Base-by-base conservation (phyloP, 208 protist species). In the Leishmania tropica region DNA sequence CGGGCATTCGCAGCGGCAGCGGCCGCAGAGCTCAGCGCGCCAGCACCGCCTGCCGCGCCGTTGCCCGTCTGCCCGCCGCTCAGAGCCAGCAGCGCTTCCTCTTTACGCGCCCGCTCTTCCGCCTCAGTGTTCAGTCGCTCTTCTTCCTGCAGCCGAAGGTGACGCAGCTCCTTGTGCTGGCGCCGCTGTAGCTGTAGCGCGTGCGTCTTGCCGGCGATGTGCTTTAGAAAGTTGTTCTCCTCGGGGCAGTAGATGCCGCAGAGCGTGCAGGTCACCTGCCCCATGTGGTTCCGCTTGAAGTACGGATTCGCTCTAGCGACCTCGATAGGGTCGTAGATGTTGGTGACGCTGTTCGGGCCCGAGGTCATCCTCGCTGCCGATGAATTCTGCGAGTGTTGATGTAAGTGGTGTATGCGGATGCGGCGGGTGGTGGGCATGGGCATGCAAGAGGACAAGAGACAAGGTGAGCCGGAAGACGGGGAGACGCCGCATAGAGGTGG, bases 281-380 rank as follows among this genome's bases (percentile, higher is more conserved):
- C 94, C 76, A 97, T 87, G 86, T 97, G 93, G 77, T 97, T 97
- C 19, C 90, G 84, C 81, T 95, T 95, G 78, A 93, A 96, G 83
- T 96, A 96, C 21, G 88, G 88, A 75, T 89, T 89, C 17, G 79
- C 78, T 5, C 85, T 60, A 31, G 94, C 94, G 72, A 89, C 78
- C 62, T 89, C 83, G 37, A 86, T 80, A 17, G 94, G 91, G 79
- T 94, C 88, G 76, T 89, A 91, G 62, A 92, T 84, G 84, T 90
- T 94, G 31, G 65, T 42, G 56, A 54, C 71, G 54, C 51, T 56
- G 0, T 70, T 35, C 2, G 73, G 28, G 19, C 60, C 56, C 5
- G 83, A 76, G n/a, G 74, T n/a, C 79, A 83, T 86, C 11, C 10
- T 45, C 8, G 31, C n/a, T 45, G 64, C 28, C 64, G 15, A n/a